These are phyloP conservation scores for Termitomyces titanicus DNA, from an alignment of 768 basidiomycete genomes.

Conservation along the genomic window DNA sequence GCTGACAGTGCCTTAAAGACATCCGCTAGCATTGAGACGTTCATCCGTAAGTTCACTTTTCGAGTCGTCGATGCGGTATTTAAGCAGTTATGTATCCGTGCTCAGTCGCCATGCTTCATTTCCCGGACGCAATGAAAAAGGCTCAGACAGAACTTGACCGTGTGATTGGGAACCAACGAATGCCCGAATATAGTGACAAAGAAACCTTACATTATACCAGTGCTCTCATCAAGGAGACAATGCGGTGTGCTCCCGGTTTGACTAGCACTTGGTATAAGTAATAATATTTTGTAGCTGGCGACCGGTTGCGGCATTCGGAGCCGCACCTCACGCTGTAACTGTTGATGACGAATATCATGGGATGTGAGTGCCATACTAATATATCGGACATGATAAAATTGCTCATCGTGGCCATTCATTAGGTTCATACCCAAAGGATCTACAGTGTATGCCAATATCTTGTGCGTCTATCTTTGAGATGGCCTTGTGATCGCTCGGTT, in stretches of 20 bases:
- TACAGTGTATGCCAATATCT: conserved; percentile 34
- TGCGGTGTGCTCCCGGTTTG: conserved; percentile 17
- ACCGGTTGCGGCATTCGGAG: conserved; percentile 15
- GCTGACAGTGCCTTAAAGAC: not conserved
- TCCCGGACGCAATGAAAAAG: conserved; percentile 33
- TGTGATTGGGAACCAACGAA: conserved; percentile 31
- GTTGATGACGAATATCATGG: conserved; percentile 35
- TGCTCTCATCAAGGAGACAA: conserved; percentile 36
- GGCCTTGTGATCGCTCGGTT: not conserved
- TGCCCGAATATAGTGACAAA: conserved; percentile 36
- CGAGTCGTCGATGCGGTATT: not conserved
- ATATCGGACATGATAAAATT: no score
- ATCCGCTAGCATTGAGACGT: conserved; percentile 1
- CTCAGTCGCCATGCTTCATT: conserved; percentile 35
- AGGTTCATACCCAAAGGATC: conserved; percentile 35
- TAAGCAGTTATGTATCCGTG: not conserved
- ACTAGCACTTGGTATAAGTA: no score
- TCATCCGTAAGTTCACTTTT: conserved; percentile 9
- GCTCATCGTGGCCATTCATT: not conserved
- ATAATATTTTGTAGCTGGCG: conserved; percentile 8
- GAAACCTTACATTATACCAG: conserved; percentile 32
- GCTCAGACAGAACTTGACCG: conserved; percentile 38
- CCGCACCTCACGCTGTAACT: conserved; percentile 33
- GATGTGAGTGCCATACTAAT: conserved; percentile 17
- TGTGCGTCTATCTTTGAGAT: conserved; percentile 16